These are phyloP conservation scores for Dictyostelium intermedium DNA, from an alignment of 78 protist genomes.

Conservation along the genomic window DNA sequence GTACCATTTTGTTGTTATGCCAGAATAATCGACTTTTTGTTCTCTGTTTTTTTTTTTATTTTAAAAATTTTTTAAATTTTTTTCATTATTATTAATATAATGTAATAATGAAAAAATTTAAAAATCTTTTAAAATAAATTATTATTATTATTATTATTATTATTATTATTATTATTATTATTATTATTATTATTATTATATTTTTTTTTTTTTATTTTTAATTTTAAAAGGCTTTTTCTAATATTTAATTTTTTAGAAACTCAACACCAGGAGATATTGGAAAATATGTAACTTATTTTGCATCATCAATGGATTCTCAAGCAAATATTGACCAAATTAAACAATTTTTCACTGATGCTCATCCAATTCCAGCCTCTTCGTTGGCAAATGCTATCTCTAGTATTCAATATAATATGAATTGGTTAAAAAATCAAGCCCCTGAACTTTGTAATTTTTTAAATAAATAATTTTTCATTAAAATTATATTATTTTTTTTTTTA, in stretches of 20 bases:
- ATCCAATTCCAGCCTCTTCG: not conserved
- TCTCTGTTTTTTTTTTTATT: not conserved
- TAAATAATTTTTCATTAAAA: not conserved
- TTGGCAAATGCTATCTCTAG: not conserved
- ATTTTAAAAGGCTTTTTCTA: not conserved
- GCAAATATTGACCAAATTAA: not conserved
- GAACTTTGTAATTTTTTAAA: not conserved
- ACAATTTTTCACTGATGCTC: not conserved
- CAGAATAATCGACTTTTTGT: not conserved
- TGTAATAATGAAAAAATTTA: no score
- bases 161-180: no score
- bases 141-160: no score
- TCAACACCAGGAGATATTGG: constrained; percentile 2
- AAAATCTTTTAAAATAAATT: no score
- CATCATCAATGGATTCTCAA: not conserved
- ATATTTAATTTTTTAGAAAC: not conserved
- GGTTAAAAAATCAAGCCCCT: constrained; percentile 16
- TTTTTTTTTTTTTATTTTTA: not conserved
- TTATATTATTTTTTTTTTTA: no score
- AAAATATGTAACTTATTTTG: not conserved
- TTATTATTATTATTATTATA: no score
- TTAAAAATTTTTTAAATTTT: not conserved
- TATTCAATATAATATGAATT: constrained; percentile 19
- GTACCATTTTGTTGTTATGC: not conserved
- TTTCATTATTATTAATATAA: not conserved